Conservation (phyloP, 805 yeast species). For the Pichia kluyveri region DNA sequence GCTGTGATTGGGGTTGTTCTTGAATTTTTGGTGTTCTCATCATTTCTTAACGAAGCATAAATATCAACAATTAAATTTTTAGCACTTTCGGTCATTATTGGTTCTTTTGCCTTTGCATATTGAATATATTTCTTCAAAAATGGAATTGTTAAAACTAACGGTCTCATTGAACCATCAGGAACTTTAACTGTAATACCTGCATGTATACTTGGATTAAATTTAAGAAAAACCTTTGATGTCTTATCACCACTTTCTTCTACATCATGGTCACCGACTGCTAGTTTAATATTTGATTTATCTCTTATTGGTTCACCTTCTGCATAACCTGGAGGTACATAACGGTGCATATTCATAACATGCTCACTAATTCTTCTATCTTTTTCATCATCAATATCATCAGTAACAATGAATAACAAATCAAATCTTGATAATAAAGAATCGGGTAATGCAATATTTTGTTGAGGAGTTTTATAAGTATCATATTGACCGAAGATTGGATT, state of each 20-base stretch:
- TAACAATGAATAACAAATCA: conserved; percentile 88
- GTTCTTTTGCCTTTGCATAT: conserved; percentile 86
- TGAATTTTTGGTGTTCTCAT: conserved; percentile 48
- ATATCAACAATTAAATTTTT: conserved; percentile 71
- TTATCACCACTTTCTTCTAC: conserved; percentile 33
- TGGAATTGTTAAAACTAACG: conserved; percentile 56
- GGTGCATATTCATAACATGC: conserved; percentile 90
- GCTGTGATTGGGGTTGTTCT: conserved; percentile 93
- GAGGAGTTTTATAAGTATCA: conserved; percentile 92
- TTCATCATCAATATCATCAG: conserved; percentile 84
- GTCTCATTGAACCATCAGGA: conserved; percentile 18
- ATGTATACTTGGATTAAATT: conserved; percentile 73
- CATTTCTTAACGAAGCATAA: conserved; percentile 77
- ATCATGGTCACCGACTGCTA: conserved; percentile 72
- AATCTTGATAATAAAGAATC: conserved; percentile 95
- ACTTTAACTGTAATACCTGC: conserved; percentile 18
- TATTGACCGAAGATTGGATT: conserved; percentile 96
- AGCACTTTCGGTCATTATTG: conserved; percentile 70
- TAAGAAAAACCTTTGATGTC: conserved; percentile 68
- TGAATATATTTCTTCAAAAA: conserved; percentile 89
- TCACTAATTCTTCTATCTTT: conserved; percentile 85
- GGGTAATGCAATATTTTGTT: conserved; percentile 91
- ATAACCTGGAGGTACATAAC: conserved; percentile 79
- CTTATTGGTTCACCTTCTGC: conserved; percentile 91
- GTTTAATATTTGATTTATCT: conserved; percentile 58